phyloP scores from a whole-genome alignment of 495 filamentous ascomycete species.

The Daldinia concentrica region DNA sequence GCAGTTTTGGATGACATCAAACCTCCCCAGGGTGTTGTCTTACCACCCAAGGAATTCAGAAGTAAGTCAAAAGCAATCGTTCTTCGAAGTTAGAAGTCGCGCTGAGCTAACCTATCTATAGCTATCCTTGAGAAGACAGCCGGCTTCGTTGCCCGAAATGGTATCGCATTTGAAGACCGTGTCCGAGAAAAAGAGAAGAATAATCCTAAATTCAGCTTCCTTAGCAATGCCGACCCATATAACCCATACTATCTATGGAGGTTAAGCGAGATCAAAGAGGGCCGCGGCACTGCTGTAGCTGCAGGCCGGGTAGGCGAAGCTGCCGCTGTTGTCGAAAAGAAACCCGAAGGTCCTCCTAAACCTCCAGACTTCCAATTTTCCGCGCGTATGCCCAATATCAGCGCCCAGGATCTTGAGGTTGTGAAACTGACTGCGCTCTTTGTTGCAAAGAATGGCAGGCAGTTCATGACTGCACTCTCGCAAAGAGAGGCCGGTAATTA shows the following conservation, averaged over 20 bases:
- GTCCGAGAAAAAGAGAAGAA: conserved; percentile 85
- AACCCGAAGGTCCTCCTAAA: conserved; percentile 82
- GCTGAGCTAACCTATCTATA: conserved; percentile 70
- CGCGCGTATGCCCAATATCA: conserved; percentile 97
- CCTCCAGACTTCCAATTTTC: conserved; percentile 95
- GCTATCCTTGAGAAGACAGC: conserved; percentile 96
- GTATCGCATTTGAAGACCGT: conserved; percentile 84
- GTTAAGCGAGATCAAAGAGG: conserved; percentile 81
- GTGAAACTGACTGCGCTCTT: conserved; percentile 89
- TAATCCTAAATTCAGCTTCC: conserved; percentile 92
- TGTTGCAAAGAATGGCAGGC: conserved; percentile 88
- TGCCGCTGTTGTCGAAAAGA: conserved; percentile 62
- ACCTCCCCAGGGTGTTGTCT: conserved; percentile 81
- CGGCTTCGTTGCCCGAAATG: conserved; percentile 88
- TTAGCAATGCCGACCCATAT: conserved; percentile 82
- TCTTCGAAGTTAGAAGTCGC: conserved; percentile 3
- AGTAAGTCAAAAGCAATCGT: conserved; percentile 25
- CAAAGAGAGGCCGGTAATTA: conserved; percentile 90
- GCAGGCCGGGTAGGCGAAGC: conserved; percentile 78
- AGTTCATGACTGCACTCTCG: conserved; percentile 86
- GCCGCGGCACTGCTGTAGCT: conserved; percentile 80
- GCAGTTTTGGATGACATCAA: conserved; percentile 66
- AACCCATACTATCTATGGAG: conserved; percentile 91
- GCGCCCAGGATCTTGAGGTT: conserved; percentile 92
- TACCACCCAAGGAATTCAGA: conserved; percentile 70